Percentiles rank a stretch among this genome's conserved stretches.
Evolutionary conservation across 164 flowering plant genomes (phyloP).

Genomic region (Umbilicus rupestris): DNA sequence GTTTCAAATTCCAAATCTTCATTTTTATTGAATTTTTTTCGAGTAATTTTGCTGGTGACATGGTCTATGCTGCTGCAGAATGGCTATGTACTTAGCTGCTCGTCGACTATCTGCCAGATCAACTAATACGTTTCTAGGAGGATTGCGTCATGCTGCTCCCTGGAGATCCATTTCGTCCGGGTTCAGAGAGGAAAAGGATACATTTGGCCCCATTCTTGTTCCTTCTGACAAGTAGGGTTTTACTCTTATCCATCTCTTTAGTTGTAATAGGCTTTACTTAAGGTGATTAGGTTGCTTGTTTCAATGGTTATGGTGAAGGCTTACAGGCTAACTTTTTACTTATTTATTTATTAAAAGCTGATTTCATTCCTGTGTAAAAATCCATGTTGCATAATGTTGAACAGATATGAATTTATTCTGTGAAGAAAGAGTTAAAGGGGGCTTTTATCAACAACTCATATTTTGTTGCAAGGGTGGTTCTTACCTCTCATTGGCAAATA

Average conservation of each 20-base stretch:
- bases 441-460: no score
- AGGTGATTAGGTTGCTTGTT: no score
- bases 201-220: slow-evolving; percentile 74
- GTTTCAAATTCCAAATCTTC: not conserved
- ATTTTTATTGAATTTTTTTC: not conserved
- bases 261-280: no score
- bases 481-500: no score
- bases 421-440: no score
- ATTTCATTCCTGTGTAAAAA: no score
- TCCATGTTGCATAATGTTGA: no score
- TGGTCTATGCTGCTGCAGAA: not conserved
- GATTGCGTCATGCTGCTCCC: slow-evolving; percentile 11
- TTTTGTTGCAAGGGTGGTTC: no score
- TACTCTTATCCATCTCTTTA: not conserved
- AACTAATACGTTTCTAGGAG: not conserved
- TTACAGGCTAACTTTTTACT: no score
- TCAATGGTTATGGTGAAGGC: no score
- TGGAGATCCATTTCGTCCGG: slow-evolving; percentile 18
- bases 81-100: slow-evolving; percentile 11
- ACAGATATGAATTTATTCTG: no score
- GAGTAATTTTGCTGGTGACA: not conserved
- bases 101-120: slow-evolving; percentile 12
- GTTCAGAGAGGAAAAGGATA: slow-evolving; percentile 45
- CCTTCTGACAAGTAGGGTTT: slow-evolving; percentile 60
- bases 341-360: no score